A percentile compares a stretch with the other conserved stretches of the same genome.
phyloP scores from a whole-genome alignment of 2,329 filamentous ascomycete species.

The Colletotrichum agaves region DNA sequence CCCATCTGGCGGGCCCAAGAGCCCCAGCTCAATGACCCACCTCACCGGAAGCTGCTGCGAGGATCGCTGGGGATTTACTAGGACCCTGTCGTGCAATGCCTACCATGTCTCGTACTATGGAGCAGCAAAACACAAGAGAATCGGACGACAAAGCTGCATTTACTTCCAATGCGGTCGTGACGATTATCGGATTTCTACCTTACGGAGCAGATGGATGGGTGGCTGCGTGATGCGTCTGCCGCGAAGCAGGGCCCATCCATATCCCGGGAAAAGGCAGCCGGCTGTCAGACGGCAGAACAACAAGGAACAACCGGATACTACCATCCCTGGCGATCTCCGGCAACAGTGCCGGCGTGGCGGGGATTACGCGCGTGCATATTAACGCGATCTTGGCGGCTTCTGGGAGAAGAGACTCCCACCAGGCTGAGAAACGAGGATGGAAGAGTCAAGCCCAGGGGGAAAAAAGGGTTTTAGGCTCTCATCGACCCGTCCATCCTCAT shows the following conservation, averaged over 20 bases:
- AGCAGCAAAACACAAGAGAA: not conserved
- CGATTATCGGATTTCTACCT: too few relatives aligned
- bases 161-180: too few relatives aligned
- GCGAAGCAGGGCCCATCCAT: slow-evolving; percentile 2
- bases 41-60: slow-evolving; percentile 33
- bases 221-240: not conserved
- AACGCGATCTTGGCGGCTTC: not conserved
- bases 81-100: slow-evolving; percentile 21
- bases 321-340: slow-evolving; percentile 31
- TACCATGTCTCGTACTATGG: not conserved
- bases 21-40: slow-evolving; percentile 20
- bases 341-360: slow-evolving; percentile 33
- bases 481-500: slow-evolving; percentile 24
- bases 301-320: slow-evolving; percentile 13
- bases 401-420: not conserved
- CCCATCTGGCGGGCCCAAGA: not conserved
- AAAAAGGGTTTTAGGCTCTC: slow-evolving; percentile 19
- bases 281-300: slow-evolving; percentile 3
- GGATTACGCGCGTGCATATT: slow-evolving; percentile 28
- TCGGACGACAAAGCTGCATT: not conserved
- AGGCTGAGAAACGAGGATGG: slow-evolving; percentile 2
- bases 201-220: not conserved
- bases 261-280: not conserved
- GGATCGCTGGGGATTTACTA: slow-evolving; percentile 34
- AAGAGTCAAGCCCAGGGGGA: not conserved